phyloP scores from a whole-genome alignment of 441 rosid genomes.

The Monsonia emarginata region DNA sequence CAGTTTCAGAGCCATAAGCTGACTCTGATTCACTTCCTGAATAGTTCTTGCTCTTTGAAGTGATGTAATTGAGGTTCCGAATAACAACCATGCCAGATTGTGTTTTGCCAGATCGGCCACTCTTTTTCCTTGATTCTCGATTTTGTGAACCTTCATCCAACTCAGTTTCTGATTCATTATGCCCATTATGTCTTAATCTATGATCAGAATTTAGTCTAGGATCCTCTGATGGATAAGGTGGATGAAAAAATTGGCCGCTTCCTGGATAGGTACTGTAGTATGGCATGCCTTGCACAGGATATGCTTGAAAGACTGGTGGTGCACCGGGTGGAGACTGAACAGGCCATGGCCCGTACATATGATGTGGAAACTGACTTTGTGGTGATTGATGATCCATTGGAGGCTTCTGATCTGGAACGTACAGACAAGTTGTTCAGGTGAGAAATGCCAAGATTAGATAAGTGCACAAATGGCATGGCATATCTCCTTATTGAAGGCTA shows the following conservation, averaged over 20 bases:
- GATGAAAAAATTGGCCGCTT: constrained; percentile 48
- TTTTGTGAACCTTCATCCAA: constrained; percentile 27
- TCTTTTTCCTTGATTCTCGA: constrained; percentile 28
- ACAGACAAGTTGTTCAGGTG: constrained; percentile 7
- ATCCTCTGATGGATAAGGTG: constrained; percentile 58
- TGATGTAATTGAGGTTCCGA: constrained; percentile 70
- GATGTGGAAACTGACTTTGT: constrained; percentile 66
- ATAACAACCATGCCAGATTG: constrained; percentile 71
- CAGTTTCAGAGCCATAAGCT: constrained; percentile 44
- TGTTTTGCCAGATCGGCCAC: constrained; percentile 44
- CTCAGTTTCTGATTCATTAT: constrained; percentile 39
- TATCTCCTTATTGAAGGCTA: neutral
- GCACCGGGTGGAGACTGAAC: constrained; percentile 80
- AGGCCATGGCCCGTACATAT: constrained; percentile 73
- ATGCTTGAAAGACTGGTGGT: constrained; percentile 69
- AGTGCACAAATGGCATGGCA: neutral
- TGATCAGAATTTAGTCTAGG: constrained; percentile 41
- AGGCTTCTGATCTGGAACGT: constrained; percentile 49
- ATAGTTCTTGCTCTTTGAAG: constrained; percentile 50
- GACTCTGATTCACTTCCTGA: constrained; percentile 49
- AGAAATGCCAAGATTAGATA: neutral
- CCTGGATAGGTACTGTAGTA: constrained; percentile 65
- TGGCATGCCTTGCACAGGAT: constrained; percentile 74
- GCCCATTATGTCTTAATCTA: constrained; percentile 34
- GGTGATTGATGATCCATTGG: constrained; percentile 41